Conservation (phyloP, 1,284 basidiomycete genomes). For the Rhodotorula sp. region DNA sequence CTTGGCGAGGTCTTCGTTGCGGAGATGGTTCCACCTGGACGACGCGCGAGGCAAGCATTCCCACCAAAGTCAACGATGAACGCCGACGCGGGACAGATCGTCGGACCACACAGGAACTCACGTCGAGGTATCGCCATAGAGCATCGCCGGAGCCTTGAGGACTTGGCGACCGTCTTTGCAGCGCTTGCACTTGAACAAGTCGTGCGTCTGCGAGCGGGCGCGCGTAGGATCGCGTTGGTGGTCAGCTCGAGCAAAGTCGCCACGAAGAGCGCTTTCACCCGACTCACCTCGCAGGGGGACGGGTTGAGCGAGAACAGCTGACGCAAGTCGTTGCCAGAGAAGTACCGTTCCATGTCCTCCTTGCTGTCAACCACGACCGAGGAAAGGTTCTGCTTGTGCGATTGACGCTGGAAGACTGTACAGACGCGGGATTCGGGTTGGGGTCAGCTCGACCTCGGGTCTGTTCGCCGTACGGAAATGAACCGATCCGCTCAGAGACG, state of each 20-base stretch:
- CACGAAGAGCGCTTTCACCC: too few relatives aligned
- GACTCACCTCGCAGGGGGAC: slow-evolving; percentile 25
- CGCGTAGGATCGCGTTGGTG: too few relatives aligned
- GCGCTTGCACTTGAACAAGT: slow-evolving; percentile 95
- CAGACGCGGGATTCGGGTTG: not conserved
- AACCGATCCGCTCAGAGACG: slow-evolving; percentile 21
- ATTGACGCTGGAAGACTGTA: slow-evolving; percentile 52
- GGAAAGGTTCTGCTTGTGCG: slow-evolving; percentile 93
- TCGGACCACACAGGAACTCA: slow-evolving; percentile 55
- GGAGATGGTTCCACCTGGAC: slow-evolving; percentile 96
- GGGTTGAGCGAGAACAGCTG: slow-evolving; percentile 86
- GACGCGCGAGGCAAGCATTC: not conserved
- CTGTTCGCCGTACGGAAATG: not conserved
- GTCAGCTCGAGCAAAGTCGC: not conserved
- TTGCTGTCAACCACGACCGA: slow-evolving; percentile 97
- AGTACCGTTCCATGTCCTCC: slow-evolving; percentile 92
- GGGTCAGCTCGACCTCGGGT: not conserved
- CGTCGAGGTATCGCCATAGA: slow-evolving; percentile 98
- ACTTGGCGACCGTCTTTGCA: slow-evolving; percentile 85
- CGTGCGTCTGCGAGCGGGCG: slow-evolving; percentile 71
- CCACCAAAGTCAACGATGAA: not conserved
- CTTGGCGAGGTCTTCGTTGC: slow-evolving; percentile 78
- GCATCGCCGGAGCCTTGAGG: slow-evolving; percentile 75
- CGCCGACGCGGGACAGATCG: too few relatives aligned
- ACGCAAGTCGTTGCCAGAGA: slow-evolving; percentile 83